Evolutionary conservation across 805 yeast species (phyloP), one percentile per base, ranked within the genome.

Genomic region (Scheffersomyces lignosus): DNA sequence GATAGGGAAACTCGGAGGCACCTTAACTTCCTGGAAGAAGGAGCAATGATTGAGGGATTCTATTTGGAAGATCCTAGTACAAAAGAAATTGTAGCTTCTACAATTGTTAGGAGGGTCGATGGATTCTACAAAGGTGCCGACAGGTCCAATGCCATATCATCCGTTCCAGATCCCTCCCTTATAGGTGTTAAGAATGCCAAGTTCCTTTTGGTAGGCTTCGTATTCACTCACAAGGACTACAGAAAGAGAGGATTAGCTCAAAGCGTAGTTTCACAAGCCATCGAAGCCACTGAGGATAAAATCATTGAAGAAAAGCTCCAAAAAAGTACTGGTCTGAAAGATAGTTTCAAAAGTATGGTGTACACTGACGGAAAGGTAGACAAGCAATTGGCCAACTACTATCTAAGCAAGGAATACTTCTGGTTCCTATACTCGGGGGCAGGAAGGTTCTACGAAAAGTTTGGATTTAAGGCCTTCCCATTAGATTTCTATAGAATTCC

Each of bases 381-480:
- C 37, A 16, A 29, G 4, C 37, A 41, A 9, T 52, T 66, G 48
- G 67, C 65, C 24, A 49, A 52, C 34, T 58, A 66, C 36, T 59
- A 64, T 37, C 49, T 66, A 43, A 41, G 62, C 27, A 62, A 63
- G 34, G 44, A 63, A 37, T 67, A 63, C 44, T 56, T 64, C 33
- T 68, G 73, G 73, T 49, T 46, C 33, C 68, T 87, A 34, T 87
- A 86, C 70, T 82, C 91, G 43, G 93, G 82, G 33, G 78, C 85
- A 15, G 91, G 85, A 12, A 73, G 70, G 22, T 86, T 73, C 47
- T 88, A 88, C 56, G 62, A 69, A 25, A 64, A 69, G 44, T 77
- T 82, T 45, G 95, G 90, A 0, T 84, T 75, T 52, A 62, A 64
- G 34, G 38, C 49, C 1, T 62, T 49, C 40, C 70, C 71, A 0